Evolutionary conservation across 805 yeast genomes (phyloP).

Genomic region (Grigorovia transvaalensis): DNA sequence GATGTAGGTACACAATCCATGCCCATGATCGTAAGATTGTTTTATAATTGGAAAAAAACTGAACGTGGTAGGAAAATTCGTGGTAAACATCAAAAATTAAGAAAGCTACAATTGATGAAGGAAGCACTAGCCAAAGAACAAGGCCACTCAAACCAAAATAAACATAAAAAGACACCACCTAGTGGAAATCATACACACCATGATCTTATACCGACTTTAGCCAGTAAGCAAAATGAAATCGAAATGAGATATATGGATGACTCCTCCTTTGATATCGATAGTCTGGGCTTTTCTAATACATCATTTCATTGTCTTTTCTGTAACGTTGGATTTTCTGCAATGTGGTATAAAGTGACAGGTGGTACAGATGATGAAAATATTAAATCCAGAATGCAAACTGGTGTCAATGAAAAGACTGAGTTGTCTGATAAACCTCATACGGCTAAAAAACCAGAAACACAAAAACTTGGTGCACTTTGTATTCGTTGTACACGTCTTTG

Average conservation of each 20-base stretch:
- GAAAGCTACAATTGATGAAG: constrained; percentile 44
- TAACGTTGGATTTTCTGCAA: constrained; percentile 29
- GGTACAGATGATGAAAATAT: constrained; percentile 23
- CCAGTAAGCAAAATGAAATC: constrained; percentile 2
- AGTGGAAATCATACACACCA: neutral
- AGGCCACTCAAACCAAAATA: neutral
- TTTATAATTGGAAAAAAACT: constrained; percentile 89
- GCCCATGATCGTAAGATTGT: constrained; percentile 75
- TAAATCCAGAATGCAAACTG: constrained; percentile 14
- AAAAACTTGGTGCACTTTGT: constrained; percentile 55
- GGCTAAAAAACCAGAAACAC: constrained; percentile 10
- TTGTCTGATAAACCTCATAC: constrained; percentile 6
- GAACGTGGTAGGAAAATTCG: constrained; percentile 63
- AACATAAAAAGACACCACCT: neutral
- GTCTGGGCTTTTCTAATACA: constrained; percentile 32
- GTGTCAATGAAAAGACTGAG: constrained; percentile 15
- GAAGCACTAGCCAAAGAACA: constrained; percentile 9
- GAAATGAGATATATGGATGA: constrained; percentile 33
- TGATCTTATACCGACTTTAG: neutral
- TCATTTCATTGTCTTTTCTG: constrained; percentile 66
- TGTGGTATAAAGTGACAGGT: constrained; percentile 29
- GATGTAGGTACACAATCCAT: constrained; percentile 64
- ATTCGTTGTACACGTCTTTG: constrained; percentile 80
- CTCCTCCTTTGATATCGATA: constrained; percentile 51
- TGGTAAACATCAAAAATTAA: constrained; percentile 55